Percentiles rank a stretch among this genome's conserved stretches.
Evolutionary conservation across 345 rosid genomes (phyloP).

Genomic region (Corchorus capsularis): DNA sequence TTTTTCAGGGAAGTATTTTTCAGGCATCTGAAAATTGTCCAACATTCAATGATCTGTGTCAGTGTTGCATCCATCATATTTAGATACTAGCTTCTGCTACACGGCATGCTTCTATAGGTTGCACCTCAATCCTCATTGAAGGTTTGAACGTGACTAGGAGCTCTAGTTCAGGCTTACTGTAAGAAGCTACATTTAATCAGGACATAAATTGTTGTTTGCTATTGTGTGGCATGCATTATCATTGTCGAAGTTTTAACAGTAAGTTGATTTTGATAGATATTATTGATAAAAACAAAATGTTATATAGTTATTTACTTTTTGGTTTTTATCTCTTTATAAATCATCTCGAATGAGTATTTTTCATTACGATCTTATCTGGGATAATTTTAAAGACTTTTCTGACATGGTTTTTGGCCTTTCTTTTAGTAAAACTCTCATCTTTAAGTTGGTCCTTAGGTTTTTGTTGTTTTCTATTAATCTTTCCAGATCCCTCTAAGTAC

Average conservation of each 20-base stretch:
- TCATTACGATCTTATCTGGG: background rate
- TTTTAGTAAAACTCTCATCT: background rate
- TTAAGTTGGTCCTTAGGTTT: background rate
- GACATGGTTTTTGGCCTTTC: background rate
- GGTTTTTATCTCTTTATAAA: background rate
- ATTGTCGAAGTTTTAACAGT: background rate
- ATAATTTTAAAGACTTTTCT: background rate
- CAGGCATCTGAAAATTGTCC: constrained; percentile 1
- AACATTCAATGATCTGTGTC: background rate
- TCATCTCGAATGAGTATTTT: background rate
- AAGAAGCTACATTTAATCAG: background rate
- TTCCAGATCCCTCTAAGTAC: background rate
- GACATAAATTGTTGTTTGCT: background rate
- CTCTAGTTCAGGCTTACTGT: background rate
- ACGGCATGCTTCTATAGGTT: background rate
- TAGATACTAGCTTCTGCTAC: background rate
- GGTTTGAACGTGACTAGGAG: background rate
- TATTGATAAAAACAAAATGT: background rate
- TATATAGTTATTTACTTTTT: background rate
- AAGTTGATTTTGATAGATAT: background rate
- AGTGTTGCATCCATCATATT: background rate
- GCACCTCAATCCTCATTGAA: background rate
- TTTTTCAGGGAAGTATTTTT: background rate
- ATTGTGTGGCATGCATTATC: background rate
- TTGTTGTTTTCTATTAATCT: constrained; percentile 3